Conservation (phyloP, 345 rosid species). For the Stellera chamaejasme region DNA sequence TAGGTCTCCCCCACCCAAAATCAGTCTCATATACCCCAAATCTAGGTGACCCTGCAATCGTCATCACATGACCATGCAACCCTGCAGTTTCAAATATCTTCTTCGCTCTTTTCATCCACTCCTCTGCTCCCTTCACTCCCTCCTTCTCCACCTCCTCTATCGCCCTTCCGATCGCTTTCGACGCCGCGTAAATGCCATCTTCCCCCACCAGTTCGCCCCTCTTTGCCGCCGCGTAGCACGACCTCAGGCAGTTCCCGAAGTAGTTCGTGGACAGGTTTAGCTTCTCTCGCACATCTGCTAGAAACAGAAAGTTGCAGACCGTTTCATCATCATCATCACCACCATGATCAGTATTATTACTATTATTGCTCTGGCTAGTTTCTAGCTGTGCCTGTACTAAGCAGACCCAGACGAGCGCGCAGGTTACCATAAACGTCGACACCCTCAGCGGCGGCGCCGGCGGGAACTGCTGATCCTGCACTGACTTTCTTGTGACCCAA, state of each 20-base stretch:
- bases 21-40: slow-evolving; percentile 23
- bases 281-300: neutral
- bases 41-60: slow-evolving; percentile 31
- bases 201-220: slow-evolving; percentile 19
- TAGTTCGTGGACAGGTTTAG: slow-evolving; percentile 11
- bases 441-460: neutral
- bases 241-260: slow-evolving; percentile 30
- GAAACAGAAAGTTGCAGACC: neutral
- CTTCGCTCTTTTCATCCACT: slow-evolving; percentile 25
- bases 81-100: slow-evolving; percentile 10
- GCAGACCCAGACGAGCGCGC: slow-evolving; percentile 7
- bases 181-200: slow-evolving; percentile 26
- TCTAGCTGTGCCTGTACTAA: neutral
- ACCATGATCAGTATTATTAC: no score
- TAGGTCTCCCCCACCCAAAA: slow-evolving; percentile 40
- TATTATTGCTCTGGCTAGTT: neutral
- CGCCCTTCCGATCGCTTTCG: slow-evolving; percentile 24
- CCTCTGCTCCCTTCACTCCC: slow-evolving; percentile 21
- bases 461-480: neutral
- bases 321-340: neutral
- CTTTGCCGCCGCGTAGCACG: neutral
- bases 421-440: slow-evolving; percentile 2
- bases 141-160: slow-evolving; percentile 23
- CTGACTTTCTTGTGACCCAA: slow-evolving; percentile 16
- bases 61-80: slow-evolving; percentile 6